phyloP scores from a whole-genome alignment of 257 asterid species.

The Nicotiana noctiflora region DNA sequence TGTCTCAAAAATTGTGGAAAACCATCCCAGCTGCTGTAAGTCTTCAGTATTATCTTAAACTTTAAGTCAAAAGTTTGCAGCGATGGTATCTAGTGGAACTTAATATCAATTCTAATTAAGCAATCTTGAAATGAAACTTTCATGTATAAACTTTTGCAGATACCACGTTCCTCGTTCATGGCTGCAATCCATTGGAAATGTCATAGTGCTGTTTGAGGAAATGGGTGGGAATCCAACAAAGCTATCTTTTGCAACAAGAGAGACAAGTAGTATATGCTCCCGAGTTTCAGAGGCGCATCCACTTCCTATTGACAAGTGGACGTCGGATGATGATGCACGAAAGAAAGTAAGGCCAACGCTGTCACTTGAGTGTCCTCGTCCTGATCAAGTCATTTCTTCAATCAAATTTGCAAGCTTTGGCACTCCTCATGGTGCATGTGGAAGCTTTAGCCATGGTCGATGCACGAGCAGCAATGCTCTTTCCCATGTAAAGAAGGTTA shows the following conservation, averaged over 20 bases:
- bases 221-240: slow-evolving; percentile 77
- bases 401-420: slow-evolving; percentile 85
- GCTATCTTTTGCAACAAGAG: slow-evolving; percentile 61
- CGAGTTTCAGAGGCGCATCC: slow-evolving; percentile 67
- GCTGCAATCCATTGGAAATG: slow-evolving; percentile 58
- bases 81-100: neutral
- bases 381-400: slow-evolving; percentile 59
- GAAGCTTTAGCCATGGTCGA: slow-evolving; percentile 75
- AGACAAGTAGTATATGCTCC: slow-evolving; percentile 52
- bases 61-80: neutral
- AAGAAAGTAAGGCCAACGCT: slow-evolving; percentile 36
- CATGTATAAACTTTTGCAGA: slow-evolving; percentile 30
- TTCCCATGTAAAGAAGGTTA: slow-evolving; percentile 58
- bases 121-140: neutral
- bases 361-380: slow-evolving; percentile 51
- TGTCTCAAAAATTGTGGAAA: slow-evolving; percentile 76
- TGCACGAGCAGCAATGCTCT: slow-evolving; percentile 63
- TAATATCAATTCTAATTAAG: neutral
- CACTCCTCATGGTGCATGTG: slow-evolving; percentile 76
- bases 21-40: slow-evolving; percentile 81
- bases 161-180: slow-evolving; percentile 92
- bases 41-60: neutral
- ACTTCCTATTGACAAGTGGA: slow-evolving; percentile 69
- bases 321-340: slow-evolving; percentile 32
- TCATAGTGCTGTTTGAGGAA: slow-evolving; percentile 75